These are phyloP conservation scores for Crithidia expoeki DNA, from an alignment of 208 protist species.

Conservation along the genomic window DNA sequence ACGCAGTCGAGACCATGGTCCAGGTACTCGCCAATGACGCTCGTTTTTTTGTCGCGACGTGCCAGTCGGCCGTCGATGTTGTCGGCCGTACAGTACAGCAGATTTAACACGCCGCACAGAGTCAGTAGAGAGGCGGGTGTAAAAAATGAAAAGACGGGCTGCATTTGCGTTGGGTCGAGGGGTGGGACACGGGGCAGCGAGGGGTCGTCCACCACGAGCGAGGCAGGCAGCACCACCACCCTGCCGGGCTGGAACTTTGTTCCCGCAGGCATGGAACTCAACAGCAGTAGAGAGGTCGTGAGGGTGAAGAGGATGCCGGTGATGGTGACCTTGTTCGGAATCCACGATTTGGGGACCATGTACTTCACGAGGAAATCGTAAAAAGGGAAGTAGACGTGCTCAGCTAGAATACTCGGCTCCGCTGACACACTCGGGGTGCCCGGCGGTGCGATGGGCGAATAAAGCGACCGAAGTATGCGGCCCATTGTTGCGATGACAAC, in stretches of 20 bases:
- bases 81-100: slow-evolving; percentile 88
- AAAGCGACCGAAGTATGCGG: not conserved
- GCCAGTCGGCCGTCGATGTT: slow-evolving; percentile 92
- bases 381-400: slow-evolving; percentile 81
- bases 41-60: slow-evolving; percentile 74
- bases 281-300: slow-evolving; percentile 71
- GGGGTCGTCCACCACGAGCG: slow-evolving; percentile 35
- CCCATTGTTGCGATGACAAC: not conserved
- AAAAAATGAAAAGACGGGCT: slow-evolving; percentile 45
- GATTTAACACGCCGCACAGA: slow-evolving; percentile 74
- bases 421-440: slow-evolving; percentile 43
- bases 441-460: slow-evolving; percentile 43
- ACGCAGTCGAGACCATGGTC: slow-evolving; percentile 93
- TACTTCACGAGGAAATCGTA: slow-evolving; percentile 71
- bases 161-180: slow-evolving; percentile 40
- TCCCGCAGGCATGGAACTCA: slow-evolving; percentile 67
- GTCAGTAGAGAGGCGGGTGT: slow-evolving; percentile 49
- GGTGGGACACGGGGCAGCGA: slow-evolving; percentile 28
- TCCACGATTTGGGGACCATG: slow-evolving; percentile 65
- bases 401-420: slow-evolving; percentile 67
- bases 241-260: slow-evolving; percentile 62
- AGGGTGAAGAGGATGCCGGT: slow-evolving; percentile 75
- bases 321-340: slow-evolving; percentile 86
- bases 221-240: slow-evolving; percentile 50
- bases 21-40: slow-evolving; percentile 88